Conservation (phyloP, 164 flowering plant species). For the Sedum album region DNA sequence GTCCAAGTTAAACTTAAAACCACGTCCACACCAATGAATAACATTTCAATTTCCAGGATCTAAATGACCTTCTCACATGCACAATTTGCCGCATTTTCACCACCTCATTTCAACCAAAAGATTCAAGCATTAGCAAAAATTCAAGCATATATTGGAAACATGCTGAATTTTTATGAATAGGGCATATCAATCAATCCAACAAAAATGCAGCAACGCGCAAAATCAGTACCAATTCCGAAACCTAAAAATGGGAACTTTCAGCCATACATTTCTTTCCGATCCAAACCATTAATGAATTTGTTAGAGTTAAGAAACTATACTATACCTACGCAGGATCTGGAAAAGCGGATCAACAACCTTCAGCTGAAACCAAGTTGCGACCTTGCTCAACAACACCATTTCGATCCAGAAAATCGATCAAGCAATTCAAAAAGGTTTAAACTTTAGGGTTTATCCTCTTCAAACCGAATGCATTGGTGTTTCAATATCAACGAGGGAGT, state of each 20-base stretch:
- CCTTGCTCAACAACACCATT: background rate
- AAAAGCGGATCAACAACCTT: constrained; percentile 1
- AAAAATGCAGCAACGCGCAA: background rate
- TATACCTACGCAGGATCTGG: background rate
- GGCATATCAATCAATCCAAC: background rate
- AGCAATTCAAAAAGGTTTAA: background rate
- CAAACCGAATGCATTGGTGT: background rate
- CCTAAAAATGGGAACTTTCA: background rate
- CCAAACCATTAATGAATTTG: background rate
- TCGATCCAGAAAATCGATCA: background rate
- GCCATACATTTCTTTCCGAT: background rate
- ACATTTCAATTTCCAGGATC: background rate
- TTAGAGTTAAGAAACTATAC: background rate
- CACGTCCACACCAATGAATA: background rate
- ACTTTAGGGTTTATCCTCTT: constrained; percentile 5
- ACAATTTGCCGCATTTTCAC: background rate
- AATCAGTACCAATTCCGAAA: background rate
- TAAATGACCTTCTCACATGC: background rate
- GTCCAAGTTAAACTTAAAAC: background rate
- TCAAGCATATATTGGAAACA: too few relatives aligned
- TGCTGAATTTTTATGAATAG: background rate
- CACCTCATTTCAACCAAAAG: background rate
- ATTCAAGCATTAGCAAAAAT: background rate
- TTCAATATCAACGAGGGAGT: background rate
- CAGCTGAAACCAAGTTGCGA: background rate